These are phyloP conservation scores for Pisolithus thermaeus DNA, from an alignment of 1,284 basidiomycete genomes.

Conservation along the genomic window DNA sequence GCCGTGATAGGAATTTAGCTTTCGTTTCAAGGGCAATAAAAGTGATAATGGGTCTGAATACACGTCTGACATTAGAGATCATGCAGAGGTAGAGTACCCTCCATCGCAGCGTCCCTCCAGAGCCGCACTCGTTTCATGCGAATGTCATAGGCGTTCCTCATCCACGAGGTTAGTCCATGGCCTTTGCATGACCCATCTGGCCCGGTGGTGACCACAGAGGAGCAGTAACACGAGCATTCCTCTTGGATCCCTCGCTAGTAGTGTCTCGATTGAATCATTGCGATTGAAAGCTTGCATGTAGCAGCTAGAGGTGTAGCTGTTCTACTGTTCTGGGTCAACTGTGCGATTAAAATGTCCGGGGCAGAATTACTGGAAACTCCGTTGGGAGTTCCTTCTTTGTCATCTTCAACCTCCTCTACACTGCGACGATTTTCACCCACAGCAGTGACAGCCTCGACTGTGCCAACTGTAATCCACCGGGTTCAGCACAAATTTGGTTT, in stretches of 20 bases:
- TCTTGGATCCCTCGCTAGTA: conserved; percentile 18
- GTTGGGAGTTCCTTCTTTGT: no score
- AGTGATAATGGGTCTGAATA: conserved; percentile 9
- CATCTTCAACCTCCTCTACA: no score
- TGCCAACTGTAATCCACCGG: no score
- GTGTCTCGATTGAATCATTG: no score
- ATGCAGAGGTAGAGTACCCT: conserved; percentile 21
- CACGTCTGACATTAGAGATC: not conserved
- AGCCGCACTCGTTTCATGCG: conserved; percentile 55
- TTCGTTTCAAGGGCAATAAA: conserved; percentile 22
- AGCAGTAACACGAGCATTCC: conserved; percentile 59
- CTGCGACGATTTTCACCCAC: no score
- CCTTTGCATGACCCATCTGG: conserved; percentile 14
- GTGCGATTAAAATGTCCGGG: no score
- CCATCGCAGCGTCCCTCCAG: conserved; percentile 49
- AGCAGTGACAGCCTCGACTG: no score
- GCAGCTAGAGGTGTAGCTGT: no score
- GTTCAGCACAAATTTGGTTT: no score
- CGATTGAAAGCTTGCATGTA: no score
- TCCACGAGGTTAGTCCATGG: conserved; percentile 20
- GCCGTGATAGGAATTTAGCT: conserved; percentile 16
- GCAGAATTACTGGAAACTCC: no score
- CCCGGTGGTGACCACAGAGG: conserved; percentile 43
- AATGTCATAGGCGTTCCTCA: conserved; percentile 46
- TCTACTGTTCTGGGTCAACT: no score